A percentile compares a stretch with the other conserved stretches of the same genome.
These are phyloP conservation scores for Myxozyma melibiosi DNA, from an alignment of 805 yeast genomes.

Conservation along the genomic window DNA sequence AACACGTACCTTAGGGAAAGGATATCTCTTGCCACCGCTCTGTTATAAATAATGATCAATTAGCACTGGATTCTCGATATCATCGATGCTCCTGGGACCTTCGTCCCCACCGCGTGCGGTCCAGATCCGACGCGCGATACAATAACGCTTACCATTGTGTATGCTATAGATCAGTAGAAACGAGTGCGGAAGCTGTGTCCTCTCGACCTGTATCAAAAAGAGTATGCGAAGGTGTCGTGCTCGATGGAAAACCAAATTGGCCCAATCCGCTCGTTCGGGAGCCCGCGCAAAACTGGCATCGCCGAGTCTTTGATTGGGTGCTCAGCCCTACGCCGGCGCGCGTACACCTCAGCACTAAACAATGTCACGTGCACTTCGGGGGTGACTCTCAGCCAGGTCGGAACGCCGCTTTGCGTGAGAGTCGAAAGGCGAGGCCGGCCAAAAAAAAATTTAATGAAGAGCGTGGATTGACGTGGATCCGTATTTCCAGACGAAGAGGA, in stretches of 20 bases:
- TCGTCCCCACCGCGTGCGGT: background rate
- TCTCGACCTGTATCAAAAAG: too few relatives aligned
- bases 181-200: too few relatives aligned
- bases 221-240: background rate
- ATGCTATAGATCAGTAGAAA: too few relatives aligned
- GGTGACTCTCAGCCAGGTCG: background rate
- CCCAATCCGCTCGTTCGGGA: constrained; percentile 11
- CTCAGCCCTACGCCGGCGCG: constrained; percentile 1
- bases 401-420: constrained; percentile 9
- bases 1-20: constrained; percentile 36
- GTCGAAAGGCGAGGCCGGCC: background rate
- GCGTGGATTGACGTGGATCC: too few relatives aligned
- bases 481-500: too few relatives aligned
- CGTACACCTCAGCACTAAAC: background rate
- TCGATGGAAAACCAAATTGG: background rate
- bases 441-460: too few relatives aligned
- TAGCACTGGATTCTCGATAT: background rate
- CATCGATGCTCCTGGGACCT: background rate
- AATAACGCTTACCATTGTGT: background rate
- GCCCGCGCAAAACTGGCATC: constrained; percentile 1
- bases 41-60: background rate
- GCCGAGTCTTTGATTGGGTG: constrained; percentile 14
- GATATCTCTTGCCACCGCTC: constrained; percentile 38
- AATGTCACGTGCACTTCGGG: background rate
- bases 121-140: background rate